Conservation (phyloP, 2,329 filamentous ascomycete species). For the Beauveria asiatica region DNA sequence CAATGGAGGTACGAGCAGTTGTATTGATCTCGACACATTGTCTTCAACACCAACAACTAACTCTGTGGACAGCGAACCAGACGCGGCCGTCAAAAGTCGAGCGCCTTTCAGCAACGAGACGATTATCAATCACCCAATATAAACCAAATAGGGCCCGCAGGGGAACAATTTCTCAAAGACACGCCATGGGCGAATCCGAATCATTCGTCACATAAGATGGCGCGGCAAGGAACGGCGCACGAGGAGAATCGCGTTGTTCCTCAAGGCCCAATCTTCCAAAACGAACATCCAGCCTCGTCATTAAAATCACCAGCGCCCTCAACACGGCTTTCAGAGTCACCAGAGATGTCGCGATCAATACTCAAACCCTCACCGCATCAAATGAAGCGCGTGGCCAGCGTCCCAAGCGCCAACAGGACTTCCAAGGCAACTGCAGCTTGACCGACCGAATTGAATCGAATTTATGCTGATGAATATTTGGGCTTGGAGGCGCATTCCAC, state of each 20-base stretch:
- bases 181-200: constrained; percentile 91
- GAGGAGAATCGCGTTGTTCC: constrained; percentile 6
- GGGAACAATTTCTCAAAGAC: constrained; percentile 80
- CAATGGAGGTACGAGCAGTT: constrained; percentile 60
- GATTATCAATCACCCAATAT: constrained; percentile 42
- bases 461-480: constrained; percentile 5
- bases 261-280: constrained; percentile 8
- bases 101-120: constrained; percentile 31
- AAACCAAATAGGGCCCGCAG: constrained; percentile 53
- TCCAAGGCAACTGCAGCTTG: constrained; percentile 28
- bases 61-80: constrained; percentile 23
- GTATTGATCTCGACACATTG: background rate
- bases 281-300: background rate
- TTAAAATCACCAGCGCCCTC: constrained; percentile 20
- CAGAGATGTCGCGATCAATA: constrained; percentile 34
- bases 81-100: constrained; percentile 28
- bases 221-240: constrained; percentile 23
- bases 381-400: constrained; percentile 25
- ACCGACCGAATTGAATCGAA: constrained; percentile 11
- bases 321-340: constrained; percentile 29
- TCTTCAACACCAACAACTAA: background rate
- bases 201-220: constrained; percentile 56
- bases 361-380: constrained; percentile 24
- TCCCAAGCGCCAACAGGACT: constrained; percentile 24
- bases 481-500: background rate